Evolutionary conservation across 148 eudicot genomes (phyloP), one percentile per base, ranked within the genome.

Genomic region (Rhododendron griersonianum): DNA sequence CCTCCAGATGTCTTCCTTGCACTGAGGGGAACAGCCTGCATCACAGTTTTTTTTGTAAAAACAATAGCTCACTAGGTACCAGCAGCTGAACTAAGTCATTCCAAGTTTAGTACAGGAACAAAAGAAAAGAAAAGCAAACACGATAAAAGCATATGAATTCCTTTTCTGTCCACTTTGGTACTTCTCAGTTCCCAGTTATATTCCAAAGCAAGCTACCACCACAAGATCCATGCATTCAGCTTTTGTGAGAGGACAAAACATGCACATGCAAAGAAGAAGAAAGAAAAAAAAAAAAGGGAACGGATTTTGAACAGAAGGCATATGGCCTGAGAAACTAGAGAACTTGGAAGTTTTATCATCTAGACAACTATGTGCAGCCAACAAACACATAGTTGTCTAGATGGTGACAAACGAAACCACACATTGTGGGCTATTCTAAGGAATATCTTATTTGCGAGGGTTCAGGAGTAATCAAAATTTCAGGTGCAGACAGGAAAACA

Each of bases 21-120:
- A 88, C 98, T 94, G 41, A 97, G 94, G 55, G 98, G 98, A 91
- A 95, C 98, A 88, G 99, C 99, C 99, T 97, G 93, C 90, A 88
- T 23, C 61, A 48, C 61, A 61, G 51, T 6, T 41, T 55, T 80
- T 23, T 71, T 63, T 87, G 44, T 11, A 39, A 65, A 75, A 61
- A 87, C 41, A 47, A 83, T 81, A 35, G 35, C 82, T 82, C 41
- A 47, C 15, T 45, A 55, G 19, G 51, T n/a, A 47, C 78, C 25
- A 78, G 65, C 48, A 76, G 28, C 85, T 67, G 50, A 80, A 65
- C 45, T 14, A 71, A 71, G 76, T 30, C 33, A 61, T 11, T 80
- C 55, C 30, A 79, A 81, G 30, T 10, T 57, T 5, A 19, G 9
- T 21, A 33, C 16, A 10, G 83, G 35, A 61, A 21, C 16, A 35